Conservation (phyloP, 192 early-diverging fungal genomes). For the Geranomyces michiganensis region DNA sequence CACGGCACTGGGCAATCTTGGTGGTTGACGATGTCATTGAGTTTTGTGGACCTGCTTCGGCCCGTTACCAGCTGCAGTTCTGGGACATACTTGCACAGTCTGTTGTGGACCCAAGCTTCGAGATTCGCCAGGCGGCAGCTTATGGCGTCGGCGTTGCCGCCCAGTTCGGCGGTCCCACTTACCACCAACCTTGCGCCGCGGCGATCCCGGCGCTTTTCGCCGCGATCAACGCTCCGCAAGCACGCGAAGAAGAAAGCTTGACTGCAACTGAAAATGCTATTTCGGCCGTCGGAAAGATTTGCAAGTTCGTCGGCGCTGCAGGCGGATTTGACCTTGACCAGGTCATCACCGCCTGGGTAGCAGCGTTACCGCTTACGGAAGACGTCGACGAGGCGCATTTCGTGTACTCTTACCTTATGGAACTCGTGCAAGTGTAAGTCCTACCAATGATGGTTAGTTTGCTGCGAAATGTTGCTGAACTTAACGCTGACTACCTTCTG, state of each 20-base stretch:
- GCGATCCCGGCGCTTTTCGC: constrained; percentile 79
- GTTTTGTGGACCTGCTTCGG: constrained; percentile 77
- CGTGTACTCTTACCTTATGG: constrained; percentile 63
- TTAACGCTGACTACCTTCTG: not conserved
- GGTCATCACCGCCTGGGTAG: constrained; percentile 70
- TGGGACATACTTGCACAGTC: constrained; percentile 63
- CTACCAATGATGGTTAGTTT: not conserved
- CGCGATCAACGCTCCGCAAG: constrained; percentile 62
- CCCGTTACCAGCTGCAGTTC: constrained; percentile 67
- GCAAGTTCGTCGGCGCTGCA: constrained; percentile 17
- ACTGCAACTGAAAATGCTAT: constrained; percentile 93
- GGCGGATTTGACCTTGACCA: constrained; percentile 37
- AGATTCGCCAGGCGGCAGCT: constrained; percentile 91
- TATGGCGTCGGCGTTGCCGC: constrained; percentile 94
- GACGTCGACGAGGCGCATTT: constrained; percentile 87
- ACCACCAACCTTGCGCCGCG: constrained; percentile 69
- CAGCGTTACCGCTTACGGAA: constrained; percentile 75
- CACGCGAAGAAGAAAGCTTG: constrained; percentile 74
- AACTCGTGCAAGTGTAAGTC: constrained; percentile 27
- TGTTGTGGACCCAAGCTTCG: constrained; percentile 59
- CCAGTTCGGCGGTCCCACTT: constrained; percentile 82
- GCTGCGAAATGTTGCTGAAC: not conserved
- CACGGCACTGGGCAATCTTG: constrained; percentile 92
- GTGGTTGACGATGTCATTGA: constrained; percentile 93
- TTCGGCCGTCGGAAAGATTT: constrained; percentile 89